Conservation (phyloP, 2,329 filamentous ascomycete genomes). For the Trichoderma guizhouense region DNA sequence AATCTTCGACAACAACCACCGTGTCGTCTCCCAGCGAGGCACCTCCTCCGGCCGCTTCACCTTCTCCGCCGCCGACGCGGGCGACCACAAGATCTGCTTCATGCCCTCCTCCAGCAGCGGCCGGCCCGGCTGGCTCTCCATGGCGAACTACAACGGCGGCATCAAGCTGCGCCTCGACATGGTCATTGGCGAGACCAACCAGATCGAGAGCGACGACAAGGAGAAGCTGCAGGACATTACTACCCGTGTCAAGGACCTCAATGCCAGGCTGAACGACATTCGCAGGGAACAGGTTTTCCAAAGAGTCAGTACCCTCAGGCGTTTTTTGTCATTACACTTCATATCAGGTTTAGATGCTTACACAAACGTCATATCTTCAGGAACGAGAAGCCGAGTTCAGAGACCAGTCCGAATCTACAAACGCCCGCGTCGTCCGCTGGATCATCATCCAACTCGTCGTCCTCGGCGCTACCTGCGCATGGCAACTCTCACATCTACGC, state of each 20-base stretch:
- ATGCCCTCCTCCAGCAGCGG: conserved; percentile 73
- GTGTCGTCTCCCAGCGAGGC: conserved; percentile 85
- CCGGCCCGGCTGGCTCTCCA: conserved; percentile 68
- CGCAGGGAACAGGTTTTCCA: conserved; percentile 95
- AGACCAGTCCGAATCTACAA: conserved; percentile 93
- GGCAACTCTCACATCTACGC: conserved; percentile 93
- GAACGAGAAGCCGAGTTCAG: conserved; percentile 97
- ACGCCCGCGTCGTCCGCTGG: conserved; percentile 89
- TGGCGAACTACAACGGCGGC: conserved; percentile 63
- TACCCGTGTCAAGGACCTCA: conserved; percentile 83
- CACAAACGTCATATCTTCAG: conserved; percentile 41
- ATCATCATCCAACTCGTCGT: conserved; percentile 85
- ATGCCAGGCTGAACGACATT: conserved; percentile 81
- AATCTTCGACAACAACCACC: conserved; percentile 96
- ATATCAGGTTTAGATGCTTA: neutral
- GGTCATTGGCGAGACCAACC: conserved; percentile 88
- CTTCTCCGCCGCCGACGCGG: conserved; percentile 90
- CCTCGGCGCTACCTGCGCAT: conserved; percentile 83
- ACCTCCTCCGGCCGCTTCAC: conserved; percentile 78
- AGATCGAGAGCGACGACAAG: conserved; percentile 93
- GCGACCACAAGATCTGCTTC: conserved; percentile 95
- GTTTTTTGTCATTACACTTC: neutral
- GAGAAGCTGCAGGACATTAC: conserved; percentile 87
- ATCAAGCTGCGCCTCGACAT: conserved; percentile 85
- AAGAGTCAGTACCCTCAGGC: conserved; percentile 53